A percentile compares a stretch with the other conserved stretches of the same genome.
Conservation (phyloP, 352 stramenopile species). For the Globisporangium apiculatum region DNA sequence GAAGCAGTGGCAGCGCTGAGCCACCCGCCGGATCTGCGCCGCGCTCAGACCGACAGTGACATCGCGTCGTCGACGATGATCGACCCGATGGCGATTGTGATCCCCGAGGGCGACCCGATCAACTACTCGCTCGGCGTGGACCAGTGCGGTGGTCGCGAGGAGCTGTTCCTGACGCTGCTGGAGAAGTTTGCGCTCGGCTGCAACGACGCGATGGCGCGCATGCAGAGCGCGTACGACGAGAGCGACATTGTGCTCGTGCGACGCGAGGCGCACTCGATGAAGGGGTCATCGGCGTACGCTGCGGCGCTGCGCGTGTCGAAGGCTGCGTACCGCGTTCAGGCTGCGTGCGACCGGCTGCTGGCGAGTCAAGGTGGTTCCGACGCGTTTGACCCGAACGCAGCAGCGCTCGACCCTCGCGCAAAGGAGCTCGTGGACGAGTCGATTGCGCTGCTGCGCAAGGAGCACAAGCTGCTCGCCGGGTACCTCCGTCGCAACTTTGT, state of each 20-base stretch:
- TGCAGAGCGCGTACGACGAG: constrained; percentile 36
- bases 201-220: constrained; percentile 46
- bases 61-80: constrained; percentile 8
- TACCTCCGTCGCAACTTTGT: constrained; percentile 81
- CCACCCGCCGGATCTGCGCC: not conserved
- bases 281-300: constrained; percentile 75
- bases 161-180: constrained; percentile 71
- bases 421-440: constrained; percentile 35
- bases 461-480: constrained; percentile 53
- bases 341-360: constrained; percentile 63
- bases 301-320: constrained; percentile 75
- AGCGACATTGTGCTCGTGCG: constrained; percentile 43
- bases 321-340: constrained; percentile 70
- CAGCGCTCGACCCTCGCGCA: constrained; percentile 13
- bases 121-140: constrained; percentile 73
- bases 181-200: constrained; percentile 71
- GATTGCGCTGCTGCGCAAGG: constrained; percentile 42
- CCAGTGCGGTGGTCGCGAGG: constrained; percentile 71
- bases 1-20: not conserved
- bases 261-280: constrained; percentile 74
- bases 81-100: constrained; percentile 34
- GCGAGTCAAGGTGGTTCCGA: constrained; percentile 25
- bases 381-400: constrained; percentile 12
- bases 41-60: constrained; percentile 10
- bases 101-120: constrained; percentile 73